Evolutionary conservation across 352 stramenopile genomes (phyloP).

Genomic region (Phytopythium oedochilum): DNA sequence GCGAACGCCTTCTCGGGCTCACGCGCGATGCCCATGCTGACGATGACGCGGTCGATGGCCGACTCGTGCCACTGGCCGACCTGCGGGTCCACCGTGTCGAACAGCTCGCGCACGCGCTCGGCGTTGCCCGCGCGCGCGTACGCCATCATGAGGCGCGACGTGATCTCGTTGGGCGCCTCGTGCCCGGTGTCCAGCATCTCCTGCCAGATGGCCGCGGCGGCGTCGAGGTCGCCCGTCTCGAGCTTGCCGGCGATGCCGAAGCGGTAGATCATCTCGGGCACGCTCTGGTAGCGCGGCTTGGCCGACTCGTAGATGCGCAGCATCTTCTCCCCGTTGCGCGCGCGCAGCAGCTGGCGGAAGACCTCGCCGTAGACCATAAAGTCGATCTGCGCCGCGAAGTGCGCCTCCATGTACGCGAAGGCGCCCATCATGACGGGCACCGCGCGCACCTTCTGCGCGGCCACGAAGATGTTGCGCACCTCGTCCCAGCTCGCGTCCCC

Average conservation of each 20-base stretch:
- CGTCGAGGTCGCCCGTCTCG: constrained; percentile 40
- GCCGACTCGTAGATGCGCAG: constrained; percentile 42
- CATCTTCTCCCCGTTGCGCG: constrained; percentile 30
- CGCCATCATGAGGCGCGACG: constrained; percentile 53
- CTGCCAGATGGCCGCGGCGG: constrained; percentile 35
- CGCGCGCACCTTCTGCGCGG: constrained; percentile 41
- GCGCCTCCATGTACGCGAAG: constrained; percentile 39
- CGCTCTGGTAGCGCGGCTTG: constrained; percentile 32
- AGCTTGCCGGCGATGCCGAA: constrained; percentile 61
- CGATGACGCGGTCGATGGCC: constrained; percentile 66
- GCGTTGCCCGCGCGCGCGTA: constrained; percentile 34
- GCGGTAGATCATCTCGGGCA: constrained; percentile 69
- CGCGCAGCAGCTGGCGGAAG: constrained; percentile 44
- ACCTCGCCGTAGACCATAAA: constrained; percentile 63
- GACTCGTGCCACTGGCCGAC: constrained; percentile 63
- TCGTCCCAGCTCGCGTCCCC: constrained; percentile 39
- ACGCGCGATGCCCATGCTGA: constrained; percentile 57
- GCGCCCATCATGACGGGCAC: constrained; percentile 42
- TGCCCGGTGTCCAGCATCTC: constrained; percentile 50
- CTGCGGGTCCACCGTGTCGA: constrained; percentile 49
- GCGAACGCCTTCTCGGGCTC: constrained; percentile 61
- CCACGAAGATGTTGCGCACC: constrained; percentile 51
- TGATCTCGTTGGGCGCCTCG: constrained; percentile 64
- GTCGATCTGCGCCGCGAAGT: constrained; percentile 39
- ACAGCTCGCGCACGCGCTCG: constrained; percentile 50